phyloP scores from a whole-genome alignment of 2,329 filamentous ascomycete genomes.

The Cordyceps cicadae region DNA sequence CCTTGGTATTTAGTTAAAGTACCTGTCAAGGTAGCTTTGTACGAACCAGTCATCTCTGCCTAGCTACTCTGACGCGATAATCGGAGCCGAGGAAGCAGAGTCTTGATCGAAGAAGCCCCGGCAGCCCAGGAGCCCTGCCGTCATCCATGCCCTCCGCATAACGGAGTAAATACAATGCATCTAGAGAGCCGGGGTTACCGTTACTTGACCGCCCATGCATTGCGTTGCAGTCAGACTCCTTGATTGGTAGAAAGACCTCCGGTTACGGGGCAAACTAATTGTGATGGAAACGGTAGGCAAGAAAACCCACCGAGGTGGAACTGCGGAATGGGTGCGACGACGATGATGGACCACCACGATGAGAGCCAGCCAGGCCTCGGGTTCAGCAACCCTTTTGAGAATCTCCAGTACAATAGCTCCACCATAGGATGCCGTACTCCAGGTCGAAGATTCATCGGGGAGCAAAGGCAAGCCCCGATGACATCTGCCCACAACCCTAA shows the following conservation, averaged over 20 bases:
- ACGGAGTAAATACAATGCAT: too few species aligned
- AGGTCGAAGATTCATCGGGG: not conserved
- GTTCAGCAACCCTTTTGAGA: not conserved
- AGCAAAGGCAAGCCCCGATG: not conserved
- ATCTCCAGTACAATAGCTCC: not conserved
- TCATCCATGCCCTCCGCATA: not conserved
- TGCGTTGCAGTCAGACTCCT: not conserved
- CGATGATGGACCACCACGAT: not conserved
- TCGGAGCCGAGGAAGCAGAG: not conserved
- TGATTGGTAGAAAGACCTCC: not conserved
- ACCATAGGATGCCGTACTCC: not conserved
- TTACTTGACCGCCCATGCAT: not conserved
- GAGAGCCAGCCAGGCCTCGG: not conserved
- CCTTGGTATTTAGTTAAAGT: too few species aligned
- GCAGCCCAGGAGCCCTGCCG: too few species aligned
- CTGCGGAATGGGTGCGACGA: not conserved
- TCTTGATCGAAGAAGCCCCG: too few species aligned
- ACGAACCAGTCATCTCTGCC: too few species aligned
- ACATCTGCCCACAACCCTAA: not conserved
- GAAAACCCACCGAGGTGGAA: not conserved
- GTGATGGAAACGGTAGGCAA: not conserved
- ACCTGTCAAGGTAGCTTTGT: too few species aligned
- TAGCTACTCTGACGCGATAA: not conserved
- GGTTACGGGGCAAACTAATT: not conserved
- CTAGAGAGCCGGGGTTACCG: not conserved